Conservation (phyloP, 768 basidiomycete genomes). For the Russula compacta region DNA sequence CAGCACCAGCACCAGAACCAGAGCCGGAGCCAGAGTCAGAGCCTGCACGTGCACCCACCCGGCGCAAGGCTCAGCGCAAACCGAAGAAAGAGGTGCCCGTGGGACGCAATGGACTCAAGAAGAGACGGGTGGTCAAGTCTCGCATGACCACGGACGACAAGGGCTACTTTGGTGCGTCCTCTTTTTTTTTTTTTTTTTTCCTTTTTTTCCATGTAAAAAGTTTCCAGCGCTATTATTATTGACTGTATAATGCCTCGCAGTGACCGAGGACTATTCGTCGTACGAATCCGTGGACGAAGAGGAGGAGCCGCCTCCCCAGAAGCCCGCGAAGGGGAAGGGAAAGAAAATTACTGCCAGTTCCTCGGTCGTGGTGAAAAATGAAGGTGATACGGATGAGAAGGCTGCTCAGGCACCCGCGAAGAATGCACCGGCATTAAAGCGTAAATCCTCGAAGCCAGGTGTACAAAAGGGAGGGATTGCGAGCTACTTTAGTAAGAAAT, state of each 20-base stretch:
- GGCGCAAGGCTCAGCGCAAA: conserved; percentile 28
- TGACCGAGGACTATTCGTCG: conserved; percentile 68
- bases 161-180: conserved; percentile 60
- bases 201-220: background rate
- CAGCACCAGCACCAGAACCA: background rate
- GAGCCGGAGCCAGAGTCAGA: conserved; percentile 20
- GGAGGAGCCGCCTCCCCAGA: conserved; percentile 33
- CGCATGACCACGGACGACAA: conserved; percentile 48
- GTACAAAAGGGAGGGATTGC: conserved; percentile 12
- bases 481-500: conserved; percentile 13
- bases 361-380: conserved; percentile 6
- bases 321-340: conserved; percentile 17
- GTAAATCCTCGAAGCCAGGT: conserved; percentile 10
- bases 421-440: background rate
- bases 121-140: conserved; percentile 54
- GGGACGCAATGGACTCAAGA: conserved; percentile 73
- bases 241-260: conserved; percentile 29
- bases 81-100: conserved; percentile 58
- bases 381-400: background rate
- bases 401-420: background rate
- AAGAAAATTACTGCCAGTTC: conserved; percentile 11
- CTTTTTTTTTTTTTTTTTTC: background rate
- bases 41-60: conserved; percentile 24
- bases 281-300: conserved; percentile 75
- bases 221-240: conserved; percentile 3